Conservation (phyloP, 371 early-diverging fungal genomes). For the Mucor plumbeus region DNA sequence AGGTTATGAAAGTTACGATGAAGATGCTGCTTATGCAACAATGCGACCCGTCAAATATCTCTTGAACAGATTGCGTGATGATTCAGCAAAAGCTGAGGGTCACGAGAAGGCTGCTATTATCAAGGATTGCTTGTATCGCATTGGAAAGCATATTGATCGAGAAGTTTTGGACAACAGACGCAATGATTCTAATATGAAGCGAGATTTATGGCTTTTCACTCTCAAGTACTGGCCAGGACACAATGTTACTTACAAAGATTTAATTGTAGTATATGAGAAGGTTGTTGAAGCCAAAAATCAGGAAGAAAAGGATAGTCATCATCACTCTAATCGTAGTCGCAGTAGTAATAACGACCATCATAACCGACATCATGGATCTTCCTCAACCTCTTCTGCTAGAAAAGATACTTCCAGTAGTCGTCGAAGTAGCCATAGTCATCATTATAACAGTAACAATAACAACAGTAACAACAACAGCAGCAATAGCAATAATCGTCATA, state of each 20-base stretch:
- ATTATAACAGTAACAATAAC: not conserved
- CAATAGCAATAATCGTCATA: not conserved
- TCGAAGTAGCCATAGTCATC: constrained; percentile 10
- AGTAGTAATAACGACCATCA: not conserved
- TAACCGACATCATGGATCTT: constrained; percentile 1
- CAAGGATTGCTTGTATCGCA: constrained; percentile 58
- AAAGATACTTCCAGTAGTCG: constrained; percentile 1
- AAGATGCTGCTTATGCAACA: constrained; percentile 17
- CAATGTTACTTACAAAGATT: constrained; percentile 50
- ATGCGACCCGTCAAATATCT: constrained; percentile 28
- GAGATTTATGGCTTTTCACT: constrained; percentile 67
- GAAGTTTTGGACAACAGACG: constrained; percentile 18
- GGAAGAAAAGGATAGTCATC: not conserved
- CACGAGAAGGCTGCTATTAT: constrained; percentile 65
- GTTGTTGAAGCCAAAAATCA: constrained; percentile 22
- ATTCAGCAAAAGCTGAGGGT: constrained; percentile 50
- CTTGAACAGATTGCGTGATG: constrained; percentile 46
- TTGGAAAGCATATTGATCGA: constrained; percentile 67
- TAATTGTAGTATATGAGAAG: constrained; percentile 62
- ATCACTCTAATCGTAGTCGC: not conserved
- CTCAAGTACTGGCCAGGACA: constrained; percentile 67
- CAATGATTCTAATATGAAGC: constrained; percentile 18
- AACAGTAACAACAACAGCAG: not conserved
- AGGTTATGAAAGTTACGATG: constrained; percentile 16
- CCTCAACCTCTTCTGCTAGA: not conserved